Percentiles rank a stretch among this genome's conserved stretches.
These are phyloP conservation scores for Trichoderma atroviride DNA, from an alignment of 2,329 filamentous ascomycete genomes.

Conservation along the genomic window DNA sequence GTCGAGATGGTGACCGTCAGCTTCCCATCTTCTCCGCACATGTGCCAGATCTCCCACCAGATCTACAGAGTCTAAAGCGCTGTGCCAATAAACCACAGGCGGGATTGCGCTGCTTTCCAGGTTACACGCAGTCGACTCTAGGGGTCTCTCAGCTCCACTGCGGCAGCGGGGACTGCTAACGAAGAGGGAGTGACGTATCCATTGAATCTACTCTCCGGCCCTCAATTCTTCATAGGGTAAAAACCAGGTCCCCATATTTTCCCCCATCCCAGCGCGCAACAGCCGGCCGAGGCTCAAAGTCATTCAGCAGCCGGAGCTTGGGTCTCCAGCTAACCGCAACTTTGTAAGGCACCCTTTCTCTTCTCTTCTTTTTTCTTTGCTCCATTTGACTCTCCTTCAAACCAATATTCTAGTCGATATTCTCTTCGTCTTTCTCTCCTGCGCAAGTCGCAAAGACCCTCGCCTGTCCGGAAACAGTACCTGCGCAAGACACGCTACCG, in stretches of 20 bases:
- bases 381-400: background rate
- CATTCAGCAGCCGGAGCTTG: constrained; percentile 9
- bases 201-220: background rate
- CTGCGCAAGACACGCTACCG: background rate
- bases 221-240: background rate
- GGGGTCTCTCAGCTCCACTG: background rate
- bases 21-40: background rate
- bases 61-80: background rate
- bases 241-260: background rate
- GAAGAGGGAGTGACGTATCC: background rate
- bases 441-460: background rate
- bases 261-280: background rate
- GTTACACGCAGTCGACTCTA: background rate
- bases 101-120: background rate
- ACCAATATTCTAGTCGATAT: background rate
- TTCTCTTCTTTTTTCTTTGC: background rate
- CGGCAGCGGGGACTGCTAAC: background rate
- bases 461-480: background rate
- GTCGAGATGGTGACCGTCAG: background rate
- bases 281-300: constrained; percentile 19
- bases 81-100: background rate
- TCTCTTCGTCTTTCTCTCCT: background rate
- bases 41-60: background rate
- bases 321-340: background rate
- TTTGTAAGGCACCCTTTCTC: background rate